A percentile compares a stretch with the other conserved stretches of the same genome.
Conservation (phyloP, 2,329 filamentous ascomycete genomes). For the Sclerotinia nivalis region DNA sequence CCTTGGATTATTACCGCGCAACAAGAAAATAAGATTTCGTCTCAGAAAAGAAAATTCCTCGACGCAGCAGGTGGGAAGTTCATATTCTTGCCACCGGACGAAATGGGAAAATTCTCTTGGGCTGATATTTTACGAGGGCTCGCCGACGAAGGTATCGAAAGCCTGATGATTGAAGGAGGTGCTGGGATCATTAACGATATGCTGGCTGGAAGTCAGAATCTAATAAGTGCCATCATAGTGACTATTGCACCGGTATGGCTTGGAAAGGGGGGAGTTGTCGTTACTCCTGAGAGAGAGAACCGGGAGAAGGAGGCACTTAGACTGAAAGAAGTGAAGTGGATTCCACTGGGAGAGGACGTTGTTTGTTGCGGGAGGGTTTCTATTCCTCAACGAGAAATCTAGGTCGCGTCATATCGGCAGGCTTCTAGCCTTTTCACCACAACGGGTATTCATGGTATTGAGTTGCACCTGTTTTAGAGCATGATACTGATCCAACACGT, state of each 20-base stretch:
- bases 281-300: conserved; percentile 56
- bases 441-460: neutral
- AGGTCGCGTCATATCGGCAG: neutral
- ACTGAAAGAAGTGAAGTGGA: conserved; percentile 31
- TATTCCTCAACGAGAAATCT: neutral
- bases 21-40: neutral
- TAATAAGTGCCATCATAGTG: conserved; percentile 78
- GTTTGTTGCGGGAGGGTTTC: conserved; percentile 29
- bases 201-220: conserved; percentile 59
- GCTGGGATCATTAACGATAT: conserved; percentile 79
- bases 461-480: neutral
- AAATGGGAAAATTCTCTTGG: conserved; percentile 1
- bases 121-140: neutral
- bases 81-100: conserved; percentile 20
- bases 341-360: conserved; percentile 33
- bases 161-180: conserved; percentile 92
- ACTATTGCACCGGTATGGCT: conserved; percentile 90
- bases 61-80: conserved; percentile 25
- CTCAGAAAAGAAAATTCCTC: conserved; percentile 9
- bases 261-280: conserved; percentile 77
- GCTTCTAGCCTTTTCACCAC: neutral
- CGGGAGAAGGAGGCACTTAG: conserved; percentile 21
- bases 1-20: conserved; percentile 66
- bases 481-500: neutral
- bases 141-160: conserved; percentile 51